Percentiles rank a stretch among this genome's conserved stretches.
phyloP scores from a whole-genome alignment of 495 filamentous ascomycete species.

The Monascus purpureus region DNA sequence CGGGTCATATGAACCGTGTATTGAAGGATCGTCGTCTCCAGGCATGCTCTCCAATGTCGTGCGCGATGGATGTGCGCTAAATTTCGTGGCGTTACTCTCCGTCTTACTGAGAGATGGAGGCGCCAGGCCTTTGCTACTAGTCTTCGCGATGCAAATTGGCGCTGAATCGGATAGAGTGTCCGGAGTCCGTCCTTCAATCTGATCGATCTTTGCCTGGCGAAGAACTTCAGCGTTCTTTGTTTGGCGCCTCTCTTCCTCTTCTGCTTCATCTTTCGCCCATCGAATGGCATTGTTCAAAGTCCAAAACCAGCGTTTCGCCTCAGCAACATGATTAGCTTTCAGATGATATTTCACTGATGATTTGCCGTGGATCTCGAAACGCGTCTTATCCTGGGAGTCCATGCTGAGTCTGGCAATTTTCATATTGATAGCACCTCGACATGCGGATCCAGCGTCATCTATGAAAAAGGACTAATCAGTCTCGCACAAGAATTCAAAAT shows the following conservation, averaged over 20 bases:
- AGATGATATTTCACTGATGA: conserved; percentile 98
- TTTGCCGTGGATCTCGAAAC: conserved; percentile 94
- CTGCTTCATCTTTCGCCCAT: conserved; percentile 93
- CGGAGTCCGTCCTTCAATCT: conserved; percentile 26
- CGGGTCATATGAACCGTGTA: conserved; percentile 44
- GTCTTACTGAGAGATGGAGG: conserved; percentile 20
- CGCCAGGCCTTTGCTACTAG: conserved; percentile 25
- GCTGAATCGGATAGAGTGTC: conserved; percentile 20
- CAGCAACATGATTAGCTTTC: conserved; percentile 78
- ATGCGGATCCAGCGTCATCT: conserved; percentile 59
- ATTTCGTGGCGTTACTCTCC: conserved; percentile 21
- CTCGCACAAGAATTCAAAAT: too few species aligned
- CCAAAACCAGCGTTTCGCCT: conserved; percentile 69
- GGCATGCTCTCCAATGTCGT: conserved; percentile 32
- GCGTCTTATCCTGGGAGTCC: conserved; percentile 92
- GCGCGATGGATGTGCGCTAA: conserved; percentile 33
- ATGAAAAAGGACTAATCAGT: too few species aligned
- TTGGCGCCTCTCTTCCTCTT: conserved; percentile 66
- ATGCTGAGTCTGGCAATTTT: conserved; percentile 85
- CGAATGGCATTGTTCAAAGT: conserved; percentile 97
- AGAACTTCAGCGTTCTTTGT: conserved; percentile 61
- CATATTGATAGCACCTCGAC: conserved; percentile 97
- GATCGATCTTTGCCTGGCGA: conserved; percentile 57
- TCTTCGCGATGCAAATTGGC: conserved; percentile 12
- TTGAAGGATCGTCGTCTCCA: conserved; percentile 42